These are phyloP conservation scores for Passalora sequoiae DNA, from an alignment of 2,329 filamentous ascomycete genomes.

Conservation along the genomic window DNA sequence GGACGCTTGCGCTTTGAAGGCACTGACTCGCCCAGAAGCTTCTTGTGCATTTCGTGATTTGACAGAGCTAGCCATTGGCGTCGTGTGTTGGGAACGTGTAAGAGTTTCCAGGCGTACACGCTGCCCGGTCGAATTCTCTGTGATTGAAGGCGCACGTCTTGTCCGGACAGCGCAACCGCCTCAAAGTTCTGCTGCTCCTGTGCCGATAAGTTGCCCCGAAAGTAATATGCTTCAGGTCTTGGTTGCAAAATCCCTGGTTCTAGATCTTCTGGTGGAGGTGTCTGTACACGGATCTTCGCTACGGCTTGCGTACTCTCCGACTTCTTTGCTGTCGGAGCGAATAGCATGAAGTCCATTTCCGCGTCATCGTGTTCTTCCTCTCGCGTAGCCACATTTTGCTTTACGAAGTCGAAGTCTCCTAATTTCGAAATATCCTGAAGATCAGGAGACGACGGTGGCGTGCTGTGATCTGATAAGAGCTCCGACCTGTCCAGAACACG, in stretches of 20 bases:
- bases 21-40: slow-evolving; percentile 1
- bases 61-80: slow-evolving; percentile 11
- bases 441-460: slow-evolving; percentile 12
- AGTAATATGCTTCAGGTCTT: slow-evolving; percentile 20
- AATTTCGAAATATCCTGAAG: slow-evolving; percentile 5
- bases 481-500: slow-evolving; percentile 19
- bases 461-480: slow-evolving; percentile 12
- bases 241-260: slow-evolving; percentile 19
- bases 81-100: slow-evolving; percentile 14
- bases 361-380: slow-evolving; percentile 8
- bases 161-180: slow-evolving; percentile 15
- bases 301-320: background rate
- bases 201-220: slow-evolving; percentile 4
- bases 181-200: slow-evolving; percentile 11
- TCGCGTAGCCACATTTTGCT: slow-evolving; percentile 3
- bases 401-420: slow-evolving; percentile 19
- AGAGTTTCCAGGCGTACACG: slow-evolving; percentile 23
- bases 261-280: slow-evolving; percentile 12
- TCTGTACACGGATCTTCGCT: slow-evolving; percentile 22
- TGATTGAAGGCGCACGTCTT: slow-evolving; percentile 15
- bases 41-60: slow-evolving; percentile 5
- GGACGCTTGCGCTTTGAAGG: slow-evolving; percentile 25
- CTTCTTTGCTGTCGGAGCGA: slow-evolving; percentile 13
- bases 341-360: slow-evolving; percentile 20
- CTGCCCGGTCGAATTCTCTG: slow-evolving; percentile 15